Evolutionary conservation across 148 eudicot species (phyloP), one percentile per base, ranked within the genome.

Genomic region (Dianthus caryophyllus): DNA sequence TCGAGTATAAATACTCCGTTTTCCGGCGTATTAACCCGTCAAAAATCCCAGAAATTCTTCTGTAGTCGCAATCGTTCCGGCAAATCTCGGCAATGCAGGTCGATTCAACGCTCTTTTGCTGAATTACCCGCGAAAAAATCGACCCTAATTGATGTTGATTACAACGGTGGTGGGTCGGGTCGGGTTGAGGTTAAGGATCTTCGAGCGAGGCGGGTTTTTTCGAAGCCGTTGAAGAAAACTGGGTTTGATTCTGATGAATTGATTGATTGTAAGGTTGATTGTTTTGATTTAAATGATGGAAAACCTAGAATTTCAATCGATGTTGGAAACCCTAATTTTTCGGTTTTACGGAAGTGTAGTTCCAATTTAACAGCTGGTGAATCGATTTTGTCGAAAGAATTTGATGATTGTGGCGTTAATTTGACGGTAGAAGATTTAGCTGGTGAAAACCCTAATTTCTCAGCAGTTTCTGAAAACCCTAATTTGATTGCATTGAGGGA

Each of bases 151-250:
- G 15, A 10, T 20, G 64, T 2, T 41, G 58, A 0, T 5, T 41
- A 15, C 12, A 71, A 18, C 9, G 73, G 9, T 24, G 61, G 41
- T 17, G 22, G 56, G 38, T 55, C 38, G 48, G n/a, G n/a, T 27
- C 58, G 43, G 0, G 5, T 57, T 43, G 70, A 64, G 21, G 71
- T 71, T 21, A 81, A 81, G 55, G 84, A 81, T 74, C 84, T 81
- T 22, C 73, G 84, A 36, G 64, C 76, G 10, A 38, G 79, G 55
- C 76, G 84, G 1, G 76, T 81, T 30, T 77, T 81, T 56, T 81
- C 81, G 1, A 14, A 57, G 44, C 83, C 80, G 66, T 52, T n/a
- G 51, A 36, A n/a, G 31, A 69, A 38, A 57, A 56, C 58, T 69
- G 47, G 58, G 14, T 47, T 25, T n/a, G 56, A 55, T 44, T 74